These are phyloP conservation scores for Pleurozium schreberi DNA, from an alignment of 225 moss, liverwort and hornwort species.

Conservation along the genomic window DNA sequence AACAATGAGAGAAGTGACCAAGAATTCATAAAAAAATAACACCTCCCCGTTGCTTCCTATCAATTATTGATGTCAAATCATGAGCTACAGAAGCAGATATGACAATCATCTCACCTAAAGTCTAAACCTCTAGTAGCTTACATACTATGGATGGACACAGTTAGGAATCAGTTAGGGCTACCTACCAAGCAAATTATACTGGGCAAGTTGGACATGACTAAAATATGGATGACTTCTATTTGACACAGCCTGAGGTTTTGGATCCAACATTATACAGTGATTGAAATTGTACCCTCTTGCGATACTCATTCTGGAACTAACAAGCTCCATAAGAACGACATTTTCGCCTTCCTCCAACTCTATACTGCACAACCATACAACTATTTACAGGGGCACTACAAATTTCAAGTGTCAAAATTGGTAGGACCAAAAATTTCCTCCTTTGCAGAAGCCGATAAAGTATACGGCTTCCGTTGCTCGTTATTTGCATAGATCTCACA, in stretches of 20 bases:
- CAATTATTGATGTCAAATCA: constrained; percentile 1
- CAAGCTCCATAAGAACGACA: background rate
- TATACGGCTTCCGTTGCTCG: constrained; percentile 17
- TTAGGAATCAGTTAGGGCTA: background rate
- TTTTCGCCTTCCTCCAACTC: background rate
- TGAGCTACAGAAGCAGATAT: background rate
- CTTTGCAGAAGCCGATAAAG: constrained; percentile 23
- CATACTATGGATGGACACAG: background rate
- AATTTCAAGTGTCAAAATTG: background rate
- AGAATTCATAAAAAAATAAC: background rate
- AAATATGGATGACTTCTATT: background rate
- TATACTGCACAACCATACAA: background rate
- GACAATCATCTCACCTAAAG: background rate
- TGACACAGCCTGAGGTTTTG: background rate
- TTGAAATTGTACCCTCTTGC: background rate
- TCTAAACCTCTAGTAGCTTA: background rate
- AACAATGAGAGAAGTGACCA: background rate
- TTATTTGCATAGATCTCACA: constrained; percentile 34
- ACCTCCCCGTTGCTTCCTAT: background rate
- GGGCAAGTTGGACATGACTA: background rate
- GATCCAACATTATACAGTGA: background rate
- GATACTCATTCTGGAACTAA: constrained; percentile 1
- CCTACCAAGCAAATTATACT: background rate
- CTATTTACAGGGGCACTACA: constrained; percentile 9
- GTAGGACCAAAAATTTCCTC: constrained; percentile 22